phyloP scores from a whole-genome alignment of 441 rosid species.

The Jatropha podagrica region DNA sequence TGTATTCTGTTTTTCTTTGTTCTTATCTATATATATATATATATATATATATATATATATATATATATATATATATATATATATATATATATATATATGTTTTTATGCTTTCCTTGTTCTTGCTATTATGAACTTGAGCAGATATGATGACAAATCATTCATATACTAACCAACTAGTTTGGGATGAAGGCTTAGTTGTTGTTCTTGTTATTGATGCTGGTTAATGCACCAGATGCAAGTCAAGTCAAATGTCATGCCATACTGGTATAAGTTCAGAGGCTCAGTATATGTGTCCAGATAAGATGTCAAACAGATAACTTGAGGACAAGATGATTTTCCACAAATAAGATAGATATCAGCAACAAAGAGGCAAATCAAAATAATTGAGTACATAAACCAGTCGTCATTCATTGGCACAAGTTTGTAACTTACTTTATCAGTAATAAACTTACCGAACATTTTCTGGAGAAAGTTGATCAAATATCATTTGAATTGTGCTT shows the following conservation, averaged over 20 bases:
- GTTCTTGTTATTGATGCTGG: too few species aligned
- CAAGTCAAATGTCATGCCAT: neutral
- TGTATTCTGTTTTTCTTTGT: too few species aligned
- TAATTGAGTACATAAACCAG: neutral
- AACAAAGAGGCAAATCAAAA: neutral
- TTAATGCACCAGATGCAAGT: neutral
- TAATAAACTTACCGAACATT: slow-evolving; percentile 60
- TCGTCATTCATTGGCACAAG: neutral
- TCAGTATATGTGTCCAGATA: neutral
- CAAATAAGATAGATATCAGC: neutral
- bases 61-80: too few species aligned
- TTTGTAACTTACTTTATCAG: slow-evolving; percentile 16
- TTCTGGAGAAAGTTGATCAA: slow-evolving; percentile 61
- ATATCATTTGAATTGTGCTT: slow-evolving; percentile 44
- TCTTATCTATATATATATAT: too few species aligned
- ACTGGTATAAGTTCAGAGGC: neutral
- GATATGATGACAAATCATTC: too few species aligned
- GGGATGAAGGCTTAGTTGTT: too few species aligned
- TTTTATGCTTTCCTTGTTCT: too few species aligned
- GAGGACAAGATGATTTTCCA: neutral
- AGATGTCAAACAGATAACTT: neutral
- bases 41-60: too few species aligned
- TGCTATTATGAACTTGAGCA: too few species aligned
- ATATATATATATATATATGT: too few species aligned
- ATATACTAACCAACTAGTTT: too few species aligned